These are phyloP conservation scores for Epichloe coenophiala DNA, from an alignment of 2,329 filamentous ascomycete species.

Conservation along the genomic window DNA sequence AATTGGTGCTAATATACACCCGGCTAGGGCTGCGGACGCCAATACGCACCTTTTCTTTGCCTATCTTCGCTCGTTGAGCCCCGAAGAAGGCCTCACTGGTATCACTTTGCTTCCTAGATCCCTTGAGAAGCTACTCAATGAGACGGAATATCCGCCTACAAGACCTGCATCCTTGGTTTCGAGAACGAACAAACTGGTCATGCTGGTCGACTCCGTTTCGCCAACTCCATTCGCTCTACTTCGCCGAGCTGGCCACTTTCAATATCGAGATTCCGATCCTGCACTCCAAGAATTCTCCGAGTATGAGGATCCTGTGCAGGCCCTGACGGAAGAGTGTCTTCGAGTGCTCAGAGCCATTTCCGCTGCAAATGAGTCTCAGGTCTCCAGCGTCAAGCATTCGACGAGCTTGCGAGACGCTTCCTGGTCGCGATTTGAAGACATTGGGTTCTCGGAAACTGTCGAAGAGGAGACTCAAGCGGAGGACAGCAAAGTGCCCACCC, in stretches of 20 bases:
- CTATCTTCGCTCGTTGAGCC: slow-evolving; percentile 79
- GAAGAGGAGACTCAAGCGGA: slow-evolving; percentile 45
- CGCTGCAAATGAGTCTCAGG: slow-evolving; percentile 71
- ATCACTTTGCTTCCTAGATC: slow-evolving; percentile 83
- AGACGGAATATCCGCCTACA: slow-evolving; percentile 87
- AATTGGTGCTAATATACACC: slow-evolving; percentile 1
- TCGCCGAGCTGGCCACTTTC: slow-evolving; percentile 83
- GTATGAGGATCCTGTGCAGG: slow-evolving; percentile 77
- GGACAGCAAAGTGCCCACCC: slow-evolving; percentile 43
- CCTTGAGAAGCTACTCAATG: slow-evolving; percentile 76
- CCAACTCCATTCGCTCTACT: slow-evolving; percentile 87
- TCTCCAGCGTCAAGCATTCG: slow-evolving; percentile 55
- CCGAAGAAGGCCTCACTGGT: slow-evolving; percentile 62
- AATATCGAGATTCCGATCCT: slow-evolving; percentile 79
- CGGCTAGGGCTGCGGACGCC: slow-evolving; percentile 70
- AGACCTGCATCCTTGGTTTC: slow-evolving; percentile 64
- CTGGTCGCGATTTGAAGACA: slow-evolving; percentile 93
- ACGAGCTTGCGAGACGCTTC: slow-evolving; percentile 71
- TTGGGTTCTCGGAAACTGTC: slow-evolving; percentile 70
- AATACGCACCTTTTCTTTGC: slow-evolving; percentile 97
- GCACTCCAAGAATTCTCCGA: slow-evolving; percentile 77
- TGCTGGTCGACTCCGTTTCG: slow-evolving; percentile 93
- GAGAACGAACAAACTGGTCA: slow-evolving; percentile 76
- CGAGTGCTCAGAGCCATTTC: slow-evolving; percentile 84
- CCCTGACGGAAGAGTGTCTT: slow-evolving; percentile 85